Evolutionary conservation across 2,329 filamentous ascomycete species (phyloP), one percentile per base, ranked within the genome.

Genomic region (Clarireedia hainanense): DNA sequence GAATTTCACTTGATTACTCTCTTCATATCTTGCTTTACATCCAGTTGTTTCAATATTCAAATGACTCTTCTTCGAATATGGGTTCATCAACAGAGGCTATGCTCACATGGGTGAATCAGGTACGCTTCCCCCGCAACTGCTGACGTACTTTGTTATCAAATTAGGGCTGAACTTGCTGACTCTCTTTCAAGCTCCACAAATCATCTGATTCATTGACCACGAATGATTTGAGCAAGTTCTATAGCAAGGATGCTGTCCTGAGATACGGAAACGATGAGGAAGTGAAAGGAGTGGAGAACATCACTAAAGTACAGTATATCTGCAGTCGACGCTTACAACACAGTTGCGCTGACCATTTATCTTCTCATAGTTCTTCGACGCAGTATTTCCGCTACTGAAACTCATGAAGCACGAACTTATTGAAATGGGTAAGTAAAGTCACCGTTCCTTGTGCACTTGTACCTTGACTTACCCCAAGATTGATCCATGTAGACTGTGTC

Each of bases 201-300:
- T 26, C 50, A 49, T 10, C 17, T 10, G 56, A 57, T 51, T 46
- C 46, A 15, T 43, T 62, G 0, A 56, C 52, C 6, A 61, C 53
- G 12, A 43, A 50, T 2, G 3, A 46, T 36, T 36, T 60, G 4
- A 45, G 49, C 6, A 57, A 54, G 12, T 58, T 59, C 46, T 58
- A 57, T 20, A 59, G 50, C 34, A 50, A 58, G 27, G 46, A 58
- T 48, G 48, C 50, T 7, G 34, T 37, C 5, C 30, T 59, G 6
- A 50, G 42, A 10, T 58, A 47, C 27, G 57, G 47, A n/a, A 42
- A 42, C 3, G 7, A 6, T 17, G 39, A 42, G 17, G 39, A 42
- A 6, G 39, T n/a, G 39, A 42, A 42, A 5, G 39, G 39, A n/a
- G 15, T 42, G 14, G 39, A 42, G 15, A 15, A n/a, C 14, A 20